These are phyloP conservation scores for Suillus weaverae DNA, from an alignment of 768 basidiomycete species.

Conservation along the genomic window DNA sequence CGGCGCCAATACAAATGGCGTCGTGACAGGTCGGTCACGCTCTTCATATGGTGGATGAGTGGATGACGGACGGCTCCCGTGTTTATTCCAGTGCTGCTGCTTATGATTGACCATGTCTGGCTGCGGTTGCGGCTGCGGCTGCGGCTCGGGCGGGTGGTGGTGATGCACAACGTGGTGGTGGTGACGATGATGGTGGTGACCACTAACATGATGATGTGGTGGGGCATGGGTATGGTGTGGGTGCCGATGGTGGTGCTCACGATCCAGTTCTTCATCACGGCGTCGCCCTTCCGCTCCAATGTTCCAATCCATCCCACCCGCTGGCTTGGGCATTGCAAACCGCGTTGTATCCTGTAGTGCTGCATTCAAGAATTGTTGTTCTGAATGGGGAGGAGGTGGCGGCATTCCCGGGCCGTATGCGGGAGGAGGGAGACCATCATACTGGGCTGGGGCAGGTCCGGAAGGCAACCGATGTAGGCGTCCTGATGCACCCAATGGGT, in stretches of 20 bases:
- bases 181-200: slow-evolving; percentile 48
- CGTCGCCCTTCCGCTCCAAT: slow-evolving; percentile 35
- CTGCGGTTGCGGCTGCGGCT: slow-evolving; percentile 26
- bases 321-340: slow-evolving; percentile 26
- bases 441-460: slow-evolving; percentile 4
- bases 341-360: slow-evolving; percentile 3
- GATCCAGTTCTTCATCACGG: slow-evolving; percentile 36
- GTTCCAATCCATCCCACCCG: slow-evolving; percentile 32
- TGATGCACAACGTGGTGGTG: slow-evolving; percentile 50
- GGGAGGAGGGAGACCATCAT: background rate
- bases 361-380: background rate
- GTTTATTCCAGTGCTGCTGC: slow-evolving; percentile 30
- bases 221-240: slow-evolving; percentile 29
- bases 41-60: slow-evolving; percentile 45
- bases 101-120: slow-evolving; percentile 27
- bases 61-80: slow-evolving; percentile 40
- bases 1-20: slow-evolving; percentile 54
- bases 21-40: slow-evolving; percentile 52
- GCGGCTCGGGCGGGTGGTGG: slow-evolving; percentile 40
- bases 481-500: slow-evolving; percentile 4
- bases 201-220: slow-evolving; percentile 26
- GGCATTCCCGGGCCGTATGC: slow-evolving; percentile 6
- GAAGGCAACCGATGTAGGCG: slow-evolving; percentile 1
- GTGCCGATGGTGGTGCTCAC: slow-evolving; percentile 36
- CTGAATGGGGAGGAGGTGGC: background rate